Conservation (phyloP, 345 rosid species). For the Syzygium grande region DNA sequence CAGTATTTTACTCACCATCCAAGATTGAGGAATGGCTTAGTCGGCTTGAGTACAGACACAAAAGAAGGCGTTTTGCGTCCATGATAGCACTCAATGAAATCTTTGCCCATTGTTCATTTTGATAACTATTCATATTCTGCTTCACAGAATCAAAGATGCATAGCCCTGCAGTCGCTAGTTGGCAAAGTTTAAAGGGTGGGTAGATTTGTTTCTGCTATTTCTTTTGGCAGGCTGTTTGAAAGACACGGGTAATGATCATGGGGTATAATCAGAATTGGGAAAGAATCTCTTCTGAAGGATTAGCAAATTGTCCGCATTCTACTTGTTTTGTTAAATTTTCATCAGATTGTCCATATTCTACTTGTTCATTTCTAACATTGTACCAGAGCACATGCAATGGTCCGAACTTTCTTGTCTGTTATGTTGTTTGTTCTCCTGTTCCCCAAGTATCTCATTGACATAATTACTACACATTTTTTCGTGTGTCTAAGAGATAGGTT, state of each 20-base stretch:
- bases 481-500: background rate
- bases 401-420: background rate
- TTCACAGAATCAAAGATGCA: background rate
- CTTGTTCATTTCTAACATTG: background rate
- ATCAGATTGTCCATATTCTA: background rate
- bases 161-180: background rate
- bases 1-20: background rate
- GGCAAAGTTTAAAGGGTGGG: background rate
- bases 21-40: background rate
- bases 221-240: background rate
- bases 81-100: background rate
- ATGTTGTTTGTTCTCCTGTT: background rate
- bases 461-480: background rate
- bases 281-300: background rate
- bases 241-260: background rate
- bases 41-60: background rate
- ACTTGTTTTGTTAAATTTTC: no score
- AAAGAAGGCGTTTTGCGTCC: background rate
- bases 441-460: accelerated
- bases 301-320: background rate
- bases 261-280: background rate
- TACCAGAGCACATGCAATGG: background rate
- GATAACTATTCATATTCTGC: background rate
- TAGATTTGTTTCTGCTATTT: background rate
- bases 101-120: background rate